A percentile compares a stretch with the other conserved stretches of the same genome.
These are phyloP conservation scores for Suillus subluteus DNA, from an alignment of 768 basidiomycete species.

Conservation along the genomic window DNA sequence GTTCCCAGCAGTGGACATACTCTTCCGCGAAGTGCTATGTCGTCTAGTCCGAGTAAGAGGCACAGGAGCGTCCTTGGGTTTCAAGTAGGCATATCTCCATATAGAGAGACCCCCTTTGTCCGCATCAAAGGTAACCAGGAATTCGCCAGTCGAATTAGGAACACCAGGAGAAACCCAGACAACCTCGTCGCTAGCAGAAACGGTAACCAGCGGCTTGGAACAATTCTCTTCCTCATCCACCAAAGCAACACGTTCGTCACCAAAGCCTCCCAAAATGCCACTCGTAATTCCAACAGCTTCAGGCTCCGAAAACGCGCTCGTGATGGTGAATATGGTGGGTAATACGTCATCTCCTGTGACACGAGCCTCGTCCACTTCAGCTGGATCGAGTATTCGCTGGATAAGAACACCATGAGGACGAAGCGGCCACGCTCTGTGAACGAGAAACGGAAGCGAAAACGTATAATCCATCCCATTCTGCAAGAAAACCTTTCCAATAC, in stretches of 20 bases:
- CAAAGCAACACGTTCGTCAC: slow-evolving; percentile 38
- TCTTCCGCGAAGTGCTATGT: slow-evolving; percentile 40
- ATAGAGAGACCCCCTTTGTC: slow-evolving; percentile 58
- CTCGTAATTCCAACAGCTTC: slow-evolving; percentile 69
- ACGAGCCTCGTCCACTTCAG: slow-evolving; percentile 68
- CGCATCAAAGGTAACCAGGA: slow-evolving; percentile 62
- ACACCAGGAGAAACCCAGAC: slow-evolving; percentile 57
- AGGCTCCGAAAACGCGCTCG: slow-evolving; percentile 76
- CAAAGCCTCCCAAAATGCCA: slow-evolving; percentile 55
- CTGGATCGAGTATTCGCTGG: slow-evolving; percentile 69
- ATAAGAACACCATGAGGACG: slow-evolving; percentile 80
- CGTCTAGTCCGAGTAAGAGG: slow-evolving; percentile 36
- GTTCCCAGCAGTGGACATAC: slow-evolving; percentile 35
- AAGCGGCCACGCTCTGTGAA: slow-evolving; percentile 77
- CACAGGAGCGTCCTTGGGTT: slow-evolving; percentile 57
- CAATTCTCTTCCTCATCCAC: slow-evolving; percentile 59
- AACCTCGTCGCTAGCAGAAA: slow-evolving; percentile 67
- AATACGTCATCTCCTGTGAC: slow-evolving; percentile 66
- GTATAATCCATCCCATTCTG: slow-evolving; percentile 75
- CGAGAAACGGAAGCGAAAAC: slow-evolving; percentile 80
- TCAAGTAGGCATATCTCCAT: slow-evolving; percentile 75
- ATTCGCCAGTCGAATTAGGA: slow-evolving; percentile 45
- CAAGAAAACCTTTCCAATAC: slow-evolving; percentile 71
- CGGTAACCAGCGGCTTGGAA: slow-evolving; percentile 52
- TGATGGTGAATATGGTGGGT: slow-evolving; percentile 82